Base-by-base conservation (phyloP, 2,329 filamentous ascomycete genomes). In the Septoria linicola region DNA sequence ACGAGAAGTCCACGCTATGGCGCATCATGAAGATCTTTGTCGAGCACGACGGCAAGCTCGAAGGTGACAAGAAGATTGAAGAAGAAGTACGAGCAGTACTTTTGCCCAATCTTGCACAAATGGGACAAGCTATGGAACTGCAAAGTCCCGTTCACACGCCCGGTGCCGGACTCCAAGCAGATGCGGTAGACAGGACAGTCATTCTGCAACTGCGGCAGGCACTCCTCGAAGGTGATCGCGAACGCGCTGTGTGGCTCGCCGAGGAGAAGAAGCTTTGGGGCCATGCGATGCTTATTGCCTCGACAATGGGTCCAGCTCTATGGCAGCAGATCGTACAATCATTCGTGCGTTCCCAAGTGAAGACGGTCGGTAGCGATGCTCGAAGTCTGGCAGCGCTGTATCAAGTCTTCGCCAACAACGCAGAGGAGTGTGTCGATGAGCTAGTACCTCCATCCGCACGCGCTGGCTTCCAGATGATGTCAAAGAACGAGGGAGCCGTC, bases 241-340 rank as follows among this genome's bases (percentile, higher is more conserved):
- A 96, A 65, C 89, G 91, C 60, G 93, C 93, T 4, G 88, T 95
- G 0, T 97, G 92, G 92, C 79, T 87, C 58, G 91, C 93, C 3
- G 92, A 90, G 25, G 93, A 99, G 68, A 90, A 91, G 68, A 83
- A 91, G 41, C 76, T 99, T 2, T 99, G 95, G 95, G 93, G 89
- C 2, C 95, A 99, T 69, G 95, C 93, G 2, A 87, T 99, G 80
- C 77, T 99, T 16, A 85, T 99, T 30, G 87, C 93, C 69, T 95
- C 72, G 5, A 93, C 89, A 1, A 76, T 88, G 41, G 87, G 89
- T 17, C 78, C 76, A 37, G 74, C 78, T 4, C 76, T 95, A 2
- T 97, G 95, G 80, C 95, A 90, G 68, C 88, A 95, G 66, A 91
- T 99, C 20, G 83, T 90, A 0, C 90, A 95, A 64, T 93, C 99